Conservation (phyloP, 2,329 filamentous ascomycete species). For the Penicillium sp. region DNA sequence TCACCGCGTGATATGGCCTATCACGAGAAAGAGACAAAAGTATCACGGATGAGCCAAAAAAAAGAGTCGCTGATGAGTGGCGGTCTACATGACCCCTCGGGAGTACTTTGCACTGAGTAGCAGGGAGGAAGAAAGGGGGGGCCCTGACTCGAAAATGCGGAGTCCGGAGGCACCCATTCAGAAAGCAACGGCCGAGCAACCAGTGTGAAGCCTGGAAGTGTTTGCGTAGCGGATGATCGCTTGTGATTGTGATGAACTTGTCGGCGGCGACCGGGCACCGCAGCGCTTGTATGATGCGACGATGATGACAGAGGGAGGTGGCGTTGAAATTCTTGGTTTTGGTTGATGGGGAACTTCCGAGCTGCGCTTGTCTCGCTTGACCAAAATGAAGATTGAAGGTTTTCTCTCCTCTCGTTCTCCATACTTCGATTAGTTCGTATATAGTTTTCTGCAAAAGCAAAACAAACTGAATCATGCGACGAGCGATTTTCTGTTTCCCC, state of each 20-base stretch:
- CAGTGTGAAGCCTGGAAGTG: constrained; percentile 2
- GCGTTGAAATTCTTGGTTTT: constrained; percentile 15
- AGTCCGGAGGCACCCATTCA: background rate
- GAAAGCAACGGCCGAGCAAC: constrained; percentile 2
- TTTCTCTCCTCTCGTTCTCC: background rate
- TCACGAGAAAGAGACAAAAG: background rate
- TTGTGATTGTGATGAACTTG: constrained; percentile 4
- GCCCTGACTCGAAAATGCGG: background rate
- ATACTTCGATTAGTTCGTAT: no score
- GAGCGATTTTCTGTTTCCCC: constrained; percentile 30
- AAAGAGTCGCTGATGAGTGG: constrained; percentile 5
- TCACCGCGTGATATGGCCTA: no score
- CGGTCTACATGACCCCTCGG: background rate
- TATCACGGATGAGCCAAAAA: background rate
- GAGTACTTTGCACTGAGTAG: no score
- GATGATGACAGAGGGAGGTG: constrained; percentile 30
- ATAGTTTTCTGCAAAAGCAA: constrained; percentile 13
- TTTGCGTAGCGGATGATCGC: constrained; percentile 11
- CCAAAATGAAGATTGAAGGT: background rate
- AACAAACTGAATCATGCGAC: constrained; percentile 5
- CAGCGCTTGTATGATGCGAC: constrained; percentile 25
- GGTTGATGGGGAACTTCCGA: constrained; percentile 11
- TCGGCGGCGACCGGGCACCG: constrained; percentile 25
- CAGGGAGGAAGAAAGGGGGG: no score
- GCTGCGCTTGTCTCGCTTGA: constrained; percentile 18